Conservation (phyloP, 169 alveolate species). For the Babesia bigemina region DNA sequence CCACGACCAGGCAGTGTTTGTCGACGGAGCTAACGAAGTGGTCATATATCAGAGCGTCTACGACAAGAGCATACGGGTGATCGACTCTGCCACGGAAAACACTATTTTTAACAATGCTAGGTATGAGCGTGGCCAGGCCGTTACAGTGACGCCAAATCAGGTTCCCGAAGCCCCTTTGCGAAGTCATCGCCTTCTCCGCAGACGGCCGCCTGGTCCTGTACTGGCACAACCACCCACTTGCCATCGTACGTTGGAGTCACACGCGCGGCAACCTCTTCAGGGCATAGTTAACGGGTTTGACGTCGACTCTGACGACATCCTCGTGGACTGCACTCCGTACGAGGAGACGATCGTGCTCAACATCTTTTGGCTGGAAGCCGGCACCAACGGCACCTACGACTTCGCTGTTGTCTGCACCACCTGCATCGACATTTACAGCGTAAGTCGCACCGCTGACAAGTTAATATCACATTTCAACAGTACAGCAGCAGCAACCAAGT, state of each 20-base stretch:
- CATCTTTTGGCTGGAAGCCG: constrained; percentile 52
- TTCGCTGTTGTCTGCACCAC: constrained; percentile 53
- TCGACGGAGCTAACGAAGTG: constrained; percentile 42
- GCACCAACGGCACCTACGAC: constrained; percentile 23
- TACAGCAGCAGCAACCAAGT: constrained; percentile 8
- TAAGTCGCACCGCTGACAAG: background rate
- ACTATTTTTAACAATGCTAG: constrained; percentile 35
- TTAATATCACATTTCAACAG: constrained; percentile 4
- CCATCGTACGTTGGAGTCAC: constrained; percentile 29
- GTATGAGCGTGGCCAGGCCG: background rate
- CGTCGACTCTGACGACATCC: constrained; percentile 25
- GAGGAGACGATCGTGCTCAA: constrained; percentile 61
- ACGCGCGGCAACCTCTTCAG: background rate
- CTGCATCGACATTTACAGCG: constrained; percentile 54
- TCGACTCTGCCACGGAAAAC: constrained; percentile 27
- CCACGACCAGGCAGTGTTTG: constrained; percentile 48
- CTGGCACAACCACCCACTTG: constrained; percentile 58
- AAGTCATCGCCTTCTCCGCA: constrained; percentile 42
- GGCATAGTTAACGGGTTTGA: constrained; percentile 22
- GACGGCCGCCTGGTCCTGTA: constrained; percentile 45
- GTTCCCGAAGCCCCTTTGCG: constrained; percentile 52
- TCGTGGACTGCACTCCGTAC: constrained; percentile 41
- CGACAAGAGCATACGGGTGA: constrained; percentile 53
- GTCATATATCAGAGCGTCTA: constrained; percentile 55
- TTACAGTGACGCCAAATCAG: background rate